A percentile compares a stretch with the other conserved stretches of the same genome.
Conservation (phyloP, 2,329 filamentous ascomycete species). For the Lachnellula occidentalis region DNA sequence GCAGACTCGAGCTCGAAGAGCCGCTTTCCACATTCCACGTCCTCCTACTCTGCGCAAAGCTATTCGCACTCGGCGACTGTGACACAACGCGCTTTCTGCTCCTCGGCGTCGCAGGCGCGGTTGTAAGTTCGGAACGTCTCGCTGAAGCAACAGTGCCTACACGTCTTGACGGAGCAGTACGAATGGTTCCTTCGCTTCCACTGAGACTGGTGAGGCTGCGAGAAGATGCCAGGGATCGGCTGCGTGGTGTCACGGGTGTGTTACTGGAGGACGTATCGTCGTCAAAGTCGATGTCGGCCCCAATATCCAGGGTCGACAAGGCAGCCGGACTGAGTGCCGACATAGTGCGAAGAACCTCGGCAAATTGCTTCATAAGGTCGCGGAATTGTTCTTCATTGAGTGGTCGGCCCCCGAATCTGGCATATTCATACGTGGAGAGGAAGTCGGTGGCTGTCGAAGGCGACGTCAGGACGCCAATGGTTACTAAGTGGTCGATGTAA, state of each 20-base stretch:
- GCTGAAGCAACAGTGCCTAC: conserved; percentile 9
- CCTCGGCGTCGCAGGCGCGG: conserved; percentile 24
- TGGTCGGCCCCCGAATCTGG: conserved; percentile 70
- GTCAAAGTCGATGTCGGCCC: conserved; percentile 27
- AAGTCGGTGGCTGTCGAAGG: conserved; percentile 54
- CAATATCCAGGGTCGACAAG: conserved; percentile 20
- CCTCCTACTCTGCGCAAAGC: conserved; percentile 23
- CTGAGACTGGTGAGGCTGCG: conserved; percentile 19
- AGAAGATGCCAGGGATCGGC: conserved; percentile 24
- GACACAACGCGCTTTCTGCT: conserved; percentile 17
- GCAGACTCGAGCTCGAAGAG: conserved; percentile 22
- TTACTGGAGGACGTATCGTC: conserved; percentile 22
- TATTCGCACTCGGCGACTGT: conserved; percentile 19
- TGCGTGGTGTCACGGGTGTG: conserved; percentile 21
- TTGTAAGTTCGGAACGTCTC: conserved; percentile 18
- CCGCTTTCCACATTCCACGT: conserved; percentile 19
- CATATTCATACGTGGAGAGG: conserved; percentile 71
- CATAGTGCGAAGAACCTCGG: conserved; percentile 74
- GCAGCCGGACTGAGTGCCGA: conserved; percentile 35
- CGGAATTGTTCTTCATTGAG: conserved; percentile 69
- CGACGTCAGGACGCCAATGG: conserved; percentile 58
- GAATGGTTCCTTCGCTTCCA: conserved; percentile 27
- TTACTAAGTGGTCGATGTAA: conserved; percentile 68
- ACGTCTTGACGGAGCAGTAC: conserved; percentile 22
- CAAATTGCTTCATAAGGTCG: conserved; percentile 76